Base-by-base conservation (phyloP, 805 yeast species). In the Kuraishia ogatae region DNA sequence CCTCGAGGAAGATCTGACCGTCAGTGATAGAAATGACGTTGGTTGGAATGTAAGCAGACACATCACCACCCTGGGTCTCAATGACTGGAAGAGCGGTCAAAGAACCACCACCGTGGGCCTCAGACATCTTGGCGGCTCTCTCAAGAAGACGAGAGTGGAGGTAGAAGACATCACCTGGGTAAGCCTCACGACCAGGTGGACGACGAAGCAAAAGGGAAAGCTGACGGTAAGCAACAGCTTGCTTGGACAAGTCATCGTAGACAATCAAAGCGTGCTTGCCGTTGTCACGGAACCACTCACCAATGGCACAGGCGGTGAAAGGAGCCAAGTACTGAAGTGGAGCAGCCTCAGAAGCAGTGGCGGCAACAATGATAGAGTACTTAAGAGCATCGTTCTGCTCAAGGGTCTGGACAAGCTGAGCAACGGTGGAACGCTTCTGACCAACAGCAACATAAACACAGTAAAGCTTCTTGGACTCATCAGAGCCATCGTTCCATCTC, bases 201-300 rank as follows among this genome's bases (percentile, higher is more conserved):
- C 96, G 88, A 84, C 97, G 90, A 80, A 91, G 85, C 77, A 92
- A 81, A 76, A 93, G 85, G 61, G 98, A 93, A 82, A 93, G 87
- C 84, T 93, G 98, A 85, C 98, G 96, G 90, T 93, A 93, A 66
- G 98, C 98, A 75, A 93, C 98, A 65, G 98, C 98, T 83, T 93
- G 98, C 83, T 93, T 93, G 73, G 98, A 93, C 81, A 93, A 85
- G 80, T 93, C 98, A 77, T 93, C 98, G 80, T 82, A 93, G 85
- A 90, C 80, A 77, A 93, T 94, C 80, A 93, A 82, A 68, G 98
- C 96, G 79, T 94, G 98, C 77, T 79, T 89, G 75, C 97, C 97
- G 79, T 93, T 94, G 84, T 94, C 99, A 85, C 99, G 90, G 96
- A 94, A 94, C 99, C 99, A 94, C 83, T 94, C 99, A 82, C 98